Conservation (phyloP, 2,329 filamentous ascomycete species). For the Plenodomus biglobosus region DNA sequence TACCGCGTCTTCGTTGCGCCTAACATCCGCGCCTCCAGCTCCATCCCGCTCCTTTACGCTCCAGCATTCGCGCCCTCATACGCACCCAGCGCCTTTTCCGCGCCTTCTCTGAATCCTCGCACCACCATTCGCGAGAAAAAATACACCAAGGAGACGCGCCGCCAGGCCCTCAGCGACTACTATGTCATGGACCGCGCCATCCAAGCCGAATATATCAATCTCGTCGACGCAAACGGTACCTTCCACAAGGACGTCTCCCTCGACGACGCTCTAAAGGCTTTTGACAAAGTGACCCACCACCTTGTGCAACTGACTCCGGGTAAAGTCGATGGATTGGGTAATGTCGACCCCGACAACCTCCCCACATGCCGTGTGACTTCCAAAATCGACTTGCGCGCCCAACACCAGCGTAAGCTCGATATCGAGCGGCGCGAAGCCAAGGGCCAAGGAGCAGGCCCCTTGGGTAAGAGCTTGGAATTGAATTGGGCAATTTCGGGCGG, state of each 20-base stretch:
- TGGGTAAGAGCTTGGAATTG: slow-evolving; percentile 77
- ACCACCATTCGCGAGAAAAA: slow-evolving; percentile 21
- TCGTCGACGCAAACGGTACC: slow-evolving; percentile 47
- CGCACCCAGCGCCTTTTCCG: slow-evolving; percentile 6
- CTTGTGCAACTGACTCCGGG: slow-evolving; percentile 53
- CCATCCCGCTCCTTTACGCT: slow-evolving; percentile 20
- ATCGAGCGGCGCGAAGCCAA: slow-evolving; percentile 47
- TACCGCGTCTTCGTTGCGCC: slow-evolving; percentile 50
- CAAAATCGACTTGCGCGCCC: slow-evolving; percentile 53
- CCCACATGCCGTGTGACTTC: slow-evolving; percentile 73
- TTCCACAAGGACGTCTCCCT: slow-evolving; percentile 40
- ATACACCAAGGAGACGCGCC: slow-evolving; percentile 34
- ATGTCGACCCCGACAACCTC: slow-evolving; percentile 45
- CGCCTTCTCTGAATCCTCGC: slow-evolving; percentile 9
- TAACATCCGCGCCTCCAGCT: slow-evolving; percentile 22
- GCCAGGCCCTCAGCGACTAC: slow-evolving; percentile 43
- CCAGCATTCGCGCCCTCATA: slow-evolving; percentile 18
- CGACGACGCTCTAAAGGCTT: slow-evolving; percentile 44
- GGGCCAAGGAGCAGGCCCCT: slow-evolving; percentile 17
- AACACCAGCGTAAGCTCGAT: slow-evolving; percentile 51
- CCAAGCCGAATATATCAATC: slow-evolving; percentile 45
- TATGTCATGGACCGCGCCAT: slow-evolving; percentile 55
- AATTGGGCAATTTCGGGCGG: slow-evolving; percentile 82
- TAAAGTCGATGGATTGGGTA: slow-evolving; percentile 22
- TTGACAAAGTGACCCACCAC: slow-evolving; percentile 55